phyloP scores from a whole-genome alignment of 1,139 yeast genomes.

The Suhomyces bokatorum region DNA sequence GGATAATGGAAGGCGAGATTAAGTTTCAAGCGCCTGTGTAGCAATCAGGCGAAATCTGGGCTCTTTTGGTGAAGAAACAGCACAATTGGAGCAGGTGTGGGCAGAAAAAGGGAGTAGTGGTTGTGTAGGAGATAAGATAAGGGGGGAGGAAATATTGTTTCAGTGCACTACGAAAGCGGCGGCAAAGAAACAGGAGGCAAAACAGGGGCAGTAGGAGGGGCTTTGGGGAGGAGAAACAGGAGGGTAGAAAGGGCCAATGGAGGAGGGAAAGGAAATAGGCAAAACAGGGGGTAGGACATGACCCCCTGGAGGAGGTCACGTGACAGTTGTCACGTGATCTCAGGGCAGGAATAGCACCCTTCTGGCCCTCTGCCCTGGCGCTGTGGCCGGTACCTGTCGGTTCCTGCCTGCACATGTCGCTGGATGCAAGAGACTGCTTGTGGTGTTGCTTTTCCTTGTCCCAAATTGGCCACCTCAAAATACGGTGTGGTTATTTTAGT shows the following conservation, averaged over 20 bases:
- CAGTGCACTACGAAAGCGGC: constrained; percentile 1
- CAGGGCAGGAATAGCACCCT: too few relatives aligned
- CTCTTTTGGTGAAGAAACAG: too few relatives aligned
- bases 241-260: not conserved
- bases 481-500: too few relatives aligned
- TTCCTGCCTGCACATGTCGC: too few relatives aligned
- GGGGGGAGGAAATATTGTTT: constrained; percentile 4
- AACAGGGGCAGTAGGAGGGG: not conserved
- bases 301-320: not conserved
- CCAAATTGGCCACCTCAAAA: too few relatives aligned
- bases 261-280: not conserved
- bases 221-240: not conserved
- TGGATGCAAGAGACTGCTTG: too few relatives aligned
- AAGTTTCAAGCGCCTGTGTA: too few relatives aligned
- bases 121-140: constrained; percentile 8
- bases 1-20: too few relatives aligned
- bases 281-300: not conserved
- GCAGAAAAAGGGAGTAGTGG: not conserved
- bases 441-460: too few relatives aligned
- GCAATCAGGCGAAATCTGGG: too few relatives aligned
- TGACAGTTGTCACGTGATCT: not conserved
- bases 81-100: not conserved
- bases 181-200: not conserved
- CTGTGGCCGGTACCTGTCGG: too few relatives aligned
- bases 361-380: too few relatives aligned